phyloP scores from a whole-genome alignment of 257 asterid species.

The Scutellaria minor region DNA sequence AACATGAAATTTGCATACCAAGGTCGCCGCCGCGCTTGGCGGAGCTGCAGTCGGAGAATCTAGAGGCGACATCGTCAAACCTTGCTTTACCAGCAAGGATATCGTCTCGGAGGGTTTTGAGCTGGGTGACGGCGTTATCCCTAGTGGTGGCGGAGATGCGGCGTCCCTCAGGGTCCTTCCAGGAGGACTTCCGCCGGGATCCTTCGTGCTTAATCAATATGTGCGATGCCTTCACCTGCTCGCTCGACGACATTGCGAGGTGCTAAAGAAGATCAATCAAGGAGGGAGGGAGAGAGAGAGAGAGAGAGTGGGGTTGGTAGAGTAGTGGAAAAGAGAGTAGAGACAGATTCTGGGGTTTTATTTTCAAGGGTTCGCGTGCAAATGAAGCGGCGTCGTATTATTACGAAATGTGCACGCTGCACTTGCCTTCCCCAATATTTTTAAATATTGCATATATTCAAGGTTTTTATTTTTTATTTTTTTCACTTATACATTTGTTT shows the following conservation, averaged over 20 bases:
- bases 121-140: slow-evolving; percentile 72
- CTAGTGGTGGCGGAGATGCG: slow-evolving; percentile 75
- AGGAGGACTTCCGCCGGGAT: slow-evolving; percentile 85
- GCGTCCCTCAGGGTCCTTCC: slow-evolving; percentile 91
- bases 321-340: slow-evolving; percentile 17
- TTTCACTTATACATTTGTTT: not conserved
- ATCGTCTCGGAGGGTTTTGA: slow-evolving; percentile 65
- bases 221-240: slow-evolving; percentile 83
- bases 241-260: slow-evolving; percentile 47
- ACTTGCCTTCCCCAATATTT: too few relatives aligned
- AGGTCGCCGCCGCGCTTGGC: slow-evolving; percentile 96
- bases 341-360: slow-evolving; percentile 4
- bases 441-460: too few relatives aligned
- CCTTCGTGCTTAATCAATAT: slow-evolving; percentile 92
- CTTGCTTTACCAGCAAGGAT: slow-evolving; percentile 69
- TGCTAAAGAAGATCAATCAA: too few relatives aligned
- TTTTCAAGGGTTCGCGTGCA: slow-evolving; percentile 34
- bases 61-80: slow-evolving; percentile 75
- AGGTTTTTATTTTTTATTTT: too few relatives aligned
- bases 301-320: not conserved
- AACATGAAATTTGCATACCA: slow-evolving; percentile 45
- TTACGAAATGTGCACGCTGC: too few relatives aligned
- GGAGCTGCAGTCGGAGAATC: slow-evolving; percentile 84
- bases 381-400: slow-evolving; percentile 28
- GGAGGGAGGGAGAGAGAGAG: not conserved